Evolutionary conservation across 2,329 filamentous ascomycete species (phyloP).

Genomic region (Hirsutella minnesotensis): DNA sequence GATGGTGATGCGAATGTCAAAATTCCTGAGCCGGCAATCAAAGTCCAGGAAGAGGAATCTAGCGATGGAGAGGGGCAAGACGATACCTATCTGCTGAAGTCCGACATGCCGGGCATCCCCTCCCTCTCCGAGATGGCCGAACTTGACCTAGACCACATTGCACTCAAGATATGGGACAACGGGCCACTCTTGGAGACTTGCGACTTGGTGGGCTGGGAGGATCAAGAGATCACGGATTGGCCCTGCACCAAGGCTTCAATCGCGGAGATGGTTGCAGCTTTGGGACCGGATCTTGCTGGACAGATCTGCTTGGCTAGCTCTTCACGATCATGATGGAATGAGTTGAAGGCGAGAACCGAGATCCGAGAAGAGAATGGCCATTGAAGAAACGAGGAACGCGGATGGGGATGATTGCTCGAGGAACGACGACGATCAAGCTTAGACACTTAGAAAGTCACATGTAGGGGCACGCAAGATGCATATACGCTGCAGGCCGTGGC

Average conservation of each 20-base stretch:
- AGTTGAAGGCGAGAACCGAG: no score
- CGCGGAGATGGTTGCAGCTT: constrained; percentile 53
- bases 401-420: no score
- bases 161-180: constrained; percentile 33
- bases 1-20: constrained; percentile 2
- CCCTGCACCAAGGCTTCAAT: constrained; percentile 48
- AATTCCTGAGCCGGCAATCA: neutral
- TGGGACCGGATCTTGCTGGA: constrained; percentile 48
- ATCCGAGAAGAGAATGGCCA: no score
- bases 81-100: constrained; percentile 36
- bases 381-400: no score
- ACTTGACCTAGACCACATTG: constrained; percentile 47
- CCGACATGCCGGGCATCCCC: constrained; percentile 57
- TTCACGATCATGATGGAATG: no score
- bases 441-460: no score
- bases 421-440: no score
- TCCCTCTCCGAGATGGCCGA: constrained; percentile 38
- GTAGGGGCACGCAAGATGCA: no score
- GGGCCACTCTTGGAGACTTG: constrained; percentile 28
- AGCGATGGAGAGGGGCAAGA: constrained; percentile 10
- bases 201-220: constrained; percentile 49
- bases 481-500: no score
- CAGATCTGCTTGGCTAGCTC: constrained; percentile 42
- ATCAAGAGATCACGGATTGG: constrained; percentile 34
- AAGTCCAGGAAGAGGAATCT: constrained; percentile 3